These are phyloP conservation scores for Calophaca sinica DNA, from an alignment of 306 rosid genomes.

Conservation along the genomic window DNA sequence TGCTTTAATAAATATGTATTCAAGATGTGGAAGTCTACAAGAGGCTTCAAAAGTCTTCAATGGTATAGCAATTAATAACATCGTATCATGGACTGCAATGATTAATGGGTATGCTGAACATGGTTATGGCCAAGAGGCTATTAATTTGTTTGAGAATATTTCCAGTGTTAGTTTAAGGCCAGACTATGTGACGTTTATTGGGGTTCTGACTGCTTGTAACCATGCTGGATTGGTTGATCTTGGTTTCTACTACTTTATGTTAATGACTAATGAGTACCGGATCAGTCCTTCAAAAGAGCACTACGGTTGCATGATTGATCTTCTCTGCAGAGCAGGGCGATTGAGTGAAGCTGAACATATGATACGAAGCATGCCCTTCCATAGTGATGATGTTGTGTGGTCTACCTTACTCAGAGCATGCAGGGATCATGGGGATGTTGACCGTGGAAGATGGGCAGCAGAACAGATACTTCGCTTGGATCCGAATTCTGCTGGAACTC, in stretches of 20 bases:
- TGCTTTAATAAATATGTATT: too few species aligned
- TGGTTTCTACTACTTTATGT: slow-evolving; percentile 65
- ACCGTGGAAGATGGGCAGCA: slow-evolving; percentile 67
- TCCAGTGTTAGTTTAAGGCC: too few species aligned
- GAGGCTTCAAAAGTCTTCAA: too few species aligned
- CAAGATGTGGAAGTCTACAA: too few species aligned
- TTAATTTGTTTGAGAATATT: too few species aligned
- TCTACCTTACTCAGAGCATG: too few species aligned
- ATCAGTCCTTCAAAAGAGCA: slow-evolving; percentile 78
- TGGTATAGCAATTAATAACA: slow-evolving; percentile 48
- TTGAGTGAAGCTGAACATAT: slow-evolving; percentile 70
- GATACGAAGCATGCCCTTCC: slow-evolving; percentile 66
- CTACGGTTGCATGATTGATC: slow-evolving; percentile 82
- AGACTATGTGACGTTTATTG: too few species aligned
- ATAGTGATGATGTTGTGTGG: too few species aligned
- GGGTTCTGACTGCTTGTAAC: too few species aligned
- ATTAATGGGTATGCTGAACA: slow-evolving; percentile 73
- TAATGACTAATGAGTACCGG: slow-evolving; percentile 55
- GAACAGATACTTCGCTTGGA: slow-evolving; percentile 66
- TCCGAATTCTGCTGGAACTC: slow-evolving; percentile 67
- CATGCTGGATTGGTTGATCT: too few species aligned
- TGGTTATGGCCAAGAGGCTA: too few species aligned
- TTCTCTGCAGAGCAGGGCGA: slow-evolving; percentile 81
- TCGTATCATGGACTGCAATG: slow-evolving; percentile 83
- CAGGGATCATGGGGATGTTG: too few species aligned